Evolutionary conservation across 257 asterid species (phyloP).

Genomic region (Penstemon davidsonii): DNA sequence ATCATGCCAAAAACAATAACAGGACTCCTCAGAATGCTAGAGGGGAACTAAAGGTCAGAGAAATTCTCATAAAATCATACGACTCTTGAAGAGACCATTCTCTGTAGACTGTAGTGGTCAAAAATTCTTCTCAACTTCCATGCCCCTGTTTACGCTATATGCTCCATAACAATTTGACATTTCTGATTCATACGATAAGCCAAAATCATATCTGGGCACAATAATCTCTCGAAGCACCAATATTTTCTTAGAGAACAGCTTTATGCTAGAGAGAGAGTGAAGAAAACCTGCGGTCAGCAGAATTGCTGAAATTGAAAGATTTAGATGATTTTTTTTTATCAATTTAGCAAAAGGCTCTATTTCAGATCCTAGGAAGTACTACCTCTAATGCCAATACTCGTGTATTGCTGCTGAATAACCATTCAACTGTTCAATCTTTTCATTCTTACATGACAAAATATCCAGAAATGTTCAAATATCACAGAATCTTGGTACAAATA

Average conservation of each 20-base stretch:
- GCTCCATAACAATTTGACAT: background rate
- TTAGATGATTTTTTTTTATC: constrained; percentile 9
- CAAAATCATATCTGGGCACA: constrained; percentile 3
- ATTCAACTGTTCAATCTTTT: background rate
- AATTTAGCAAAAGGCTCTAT: constrained; percentile 4
- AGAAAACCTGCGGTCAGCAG: background rate
- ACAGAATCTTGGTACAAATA: background rate
- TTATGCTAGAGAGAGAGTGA: background rate
- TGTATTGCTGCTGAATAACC: constrained; percentile 2
- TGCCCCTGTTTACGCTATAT: constrained; percentile 16
- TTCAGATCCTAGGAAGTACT: constrained; percentile 11
- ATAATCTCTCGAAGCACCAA: constrained; percentile 12
- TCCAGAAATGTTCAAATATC: constrained; percentile 1
- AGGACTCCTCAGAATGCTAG: constrained; percentile 2
- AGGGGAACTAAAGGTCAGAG: background rate
- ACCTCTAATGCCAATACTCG: background rate
- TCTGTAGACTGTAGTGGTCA: constrained; percentile 8
- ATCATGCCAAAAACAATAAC: background rate
- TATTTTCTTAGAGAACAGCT: background rate
- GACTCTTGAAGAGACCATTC: constrained; percentile 13
- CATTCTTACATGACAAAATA: background rate
- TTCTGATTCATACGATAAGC: background rate
- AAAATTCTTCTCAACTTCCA: background rate
- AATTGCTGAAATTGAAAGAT: too few species aligned
- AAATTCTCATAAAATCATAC: constrained; percentile 6